These are phyloP conservation scores for Globisporangium radiosum DNA, from an alignment of 352 stramenopile genomes.

Conservation along the genomic window DNA sequence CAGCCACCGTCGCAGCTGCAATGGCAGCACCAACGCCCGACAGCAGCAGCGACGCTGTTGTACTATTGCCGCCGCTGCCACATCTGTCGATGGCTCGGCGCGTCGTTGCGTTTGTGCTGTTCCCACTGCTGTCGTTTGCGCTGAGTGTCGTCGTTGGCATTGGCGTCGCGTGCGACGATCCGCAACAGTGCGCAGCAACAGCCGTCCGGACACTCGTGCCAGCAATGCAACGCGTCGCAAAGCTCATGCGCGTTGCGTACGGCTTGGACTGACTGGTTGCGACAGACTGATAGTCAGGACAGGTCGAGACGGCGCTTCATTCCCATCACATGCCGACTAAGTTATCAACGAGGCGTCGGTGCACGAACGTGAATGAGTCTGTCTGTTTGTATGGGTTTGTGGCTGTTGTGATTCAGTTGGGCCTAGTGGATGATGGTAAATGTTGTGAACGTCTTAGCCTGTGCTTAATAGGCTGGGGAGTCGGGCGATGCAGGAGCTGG, in stretches of 20 bases:
- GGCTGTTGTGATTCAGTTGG: not conserved
- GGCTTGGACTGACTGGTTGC: slow-evolving; percentile 18
- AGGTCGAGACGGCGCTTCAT: not conserved
- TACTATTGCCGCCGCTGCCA: not conserved
- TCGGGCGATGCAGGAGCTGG: not conserved
- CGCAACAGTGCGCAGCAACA: slow-evolving; percentile 44
- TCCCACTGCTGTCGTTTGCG: slow-evolving; percentile 50
- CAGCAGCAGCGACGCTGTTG: not conserved
- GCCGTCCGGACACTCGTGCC: slow-evolving; percentile 22
- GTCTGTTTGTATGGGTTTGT: not conserved
- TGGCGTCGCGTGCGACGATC: slow-evolving; percentile 65
- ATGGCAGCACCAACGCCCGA: slow-evolving; percentile 1
- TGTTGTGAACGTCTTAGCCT: too few species aligned
- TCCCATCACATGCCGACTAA: not conserved
- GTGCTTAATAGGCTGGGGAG: not conserved
- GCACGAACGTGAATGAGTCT: too few species aligned
- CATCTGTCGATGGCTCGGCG: slow-evolving; percentile 23
- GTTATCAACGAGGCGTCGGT: too few species aligned
- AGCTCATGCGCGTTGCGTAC: slow-evolving; percentile 42
- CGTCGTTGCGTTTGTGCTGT: slow-evolving; percentile 49
- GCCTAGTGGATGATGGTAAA: too few species aligned
- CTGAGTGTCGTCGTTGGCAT: slow-evolving; percentile 58
- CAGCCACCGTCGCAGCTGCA: too few species aligned
- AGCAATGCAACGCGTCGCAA: slow-evolving; percentile 27
- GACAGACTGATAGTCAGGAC: slow-evolving; percentile 4